These are phyloP conservation scores for Cercospora sp. DNA, from an alignment of 2,329 filamentous ascomycete genomes.

Conservation along the genomic window DNA sequence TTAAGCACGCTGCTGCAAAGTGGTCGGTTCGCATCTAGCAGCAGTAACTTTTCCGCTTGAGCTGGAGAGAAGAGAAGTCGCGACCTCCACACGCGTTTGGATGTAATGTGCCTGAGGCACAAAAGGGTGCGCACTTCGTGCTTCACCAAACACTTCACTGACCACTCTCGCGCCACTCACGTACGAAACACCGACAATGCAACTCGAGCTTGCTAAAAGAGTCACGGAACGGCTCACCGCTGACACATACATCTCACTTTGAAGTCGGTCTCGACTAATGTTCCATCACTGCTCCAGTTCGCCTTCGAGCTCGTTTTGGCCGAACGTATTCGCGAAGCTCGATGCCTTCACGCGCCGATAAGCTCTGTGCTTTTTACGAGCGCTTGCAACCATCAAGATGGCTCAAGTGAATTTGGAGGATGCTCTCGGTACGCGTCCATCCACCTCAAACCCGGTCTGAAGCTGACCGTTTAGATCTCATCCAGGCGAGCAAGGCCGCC, in stretches of 20 bases:
- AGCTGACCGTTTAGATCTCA: slow-evolving; percentile 30
- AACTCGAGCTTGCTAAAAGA: background rate
- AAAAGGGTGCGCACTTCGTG: too few species aligned
- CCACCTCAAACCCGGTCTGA: background rate
- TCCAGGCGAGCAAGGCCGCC: slow-evolving; percentile 47
- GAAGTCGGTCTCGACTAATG: background rate
- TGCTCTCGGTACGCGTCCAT: slow-evolving; percentile 11
- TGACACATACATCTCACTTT: background rate
- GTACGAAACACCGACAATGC: background rate
- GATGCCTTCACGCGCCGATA: slow-evolving; percentile 12
- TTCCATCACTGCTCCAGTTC: background rate
- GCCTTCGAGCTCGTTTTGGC: background rate
- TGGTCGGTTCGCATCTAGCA: background rate
- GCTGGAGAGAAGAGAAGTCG: slow-evolving; percentile 1
- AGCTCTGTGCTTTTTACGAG: background rate
- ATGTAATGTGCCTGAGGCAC: background rate
- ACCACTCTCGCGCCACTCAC: background rate
- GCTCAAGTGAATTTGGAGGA: slow-evolving; percentile 19
- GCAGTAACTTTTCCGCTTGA: background rate
- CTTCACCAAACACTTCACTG: background rate
- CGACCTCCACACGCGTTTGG: background rate
- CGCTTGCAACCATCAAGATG: slow-evolving; percentile 6
- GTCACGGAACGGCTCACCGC: background rate
- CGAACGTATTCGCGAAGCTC: background rate
- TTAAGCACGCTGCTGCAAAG: background rate